A percentile compares a stretch with the other conserved stretches of the same genome.
Evolutionary conservation across 1,284 basidiomycete species (phyloP).

Genomic region (Cryptococcus maquisensis): DNA sequence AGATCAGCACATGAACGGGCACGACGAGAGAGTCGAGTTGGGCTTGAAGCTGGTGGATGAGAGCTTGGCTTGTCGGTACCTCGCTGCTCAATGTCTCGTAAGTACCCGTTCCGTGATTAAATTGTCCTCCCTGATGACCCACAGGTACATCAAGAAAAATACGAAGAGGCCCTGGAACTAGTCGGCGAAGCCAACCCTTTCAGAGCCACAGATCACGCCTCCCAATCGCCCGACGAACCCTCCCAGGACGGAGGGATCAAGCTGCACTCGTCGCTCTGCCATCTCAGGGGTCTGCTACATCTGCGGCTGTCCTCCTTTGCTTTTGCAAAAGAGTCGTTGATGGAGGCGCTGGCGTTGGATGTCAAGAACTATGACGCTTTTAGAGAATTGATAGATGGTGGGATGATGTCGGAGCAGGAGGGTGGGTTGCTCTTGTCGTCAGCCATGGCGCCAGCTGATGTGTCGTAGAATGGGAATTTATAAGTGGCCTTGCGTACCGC

Average conservation of each 20-base stretch:
- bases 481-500: conserved; percentile 75
- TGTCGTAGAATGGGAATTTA: conserved; percentile 84
- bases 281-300: conserved; percentile 87
- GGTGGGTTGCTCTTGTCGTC: conserved; percentile 55
- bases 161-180: conserved; percentile 87
- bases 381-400: conserved; percentile 79
- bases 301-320: conserved; percentile 85
- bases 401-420: conserved; percentile 91
- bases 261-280: conserved; percentile 94
- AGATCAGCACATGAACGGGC: conserved; percentile 14
- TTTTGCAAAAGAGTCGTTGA: conserved; percentile 85
- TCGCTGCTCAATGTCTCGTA: conserved; percentile 87
- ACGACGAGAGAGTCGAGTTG: neutral
- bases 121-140: conserved; percentile 1
- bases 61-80: conserved; percentile 86
- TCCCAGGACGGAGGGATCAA: conserved; percentile 83
- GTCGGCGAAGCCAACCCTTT: conserved; percentile 89
- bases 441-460: neutral
- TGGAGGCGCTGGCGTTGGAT: conserved; percentile 89
- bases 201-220: conserved; percentile 55
- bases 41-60: conserved; percentile 66
- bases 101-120: neutral
- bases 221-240: conserved; percentile 47
- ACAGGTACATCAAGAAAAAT: conserved; percentile 80
- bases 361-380: conserved; percentile 98